Evolutionary conservation across 2,329 filamentous ascomycete species (phyloP), one percentile per base, ranked within the genome.

Genomic region (Colletotrichum chrysophilum): DNA sequence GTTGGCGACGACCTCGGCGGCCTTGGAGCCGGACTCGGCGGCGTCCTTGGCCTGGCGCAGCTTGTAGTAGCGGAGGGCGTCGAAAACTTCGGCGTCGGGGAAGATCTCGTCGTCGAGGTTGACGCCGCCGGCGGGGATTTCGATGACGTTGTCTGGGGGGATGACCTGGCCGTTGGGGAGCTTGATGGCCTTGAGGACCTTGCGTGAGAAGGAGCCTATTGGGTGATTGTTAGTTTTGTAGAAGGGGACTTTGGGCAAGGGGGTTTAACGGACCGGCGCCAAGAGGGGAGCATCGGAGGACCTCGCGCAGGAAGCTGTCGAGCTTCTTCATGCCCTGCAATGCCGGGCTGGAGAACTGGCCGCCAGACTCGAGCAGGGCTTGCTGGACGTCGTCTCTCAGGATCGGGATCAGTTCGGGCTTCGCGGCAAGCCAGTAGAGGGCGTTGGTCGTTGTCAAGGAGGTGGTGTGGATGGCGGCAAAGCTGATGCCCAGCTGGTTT

Each of bases 111-210:
- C 78, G 78, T 89, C 87, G 5, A 78, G 78, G 69, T 81, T 82
- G 74, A 86, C 76, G 38, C 83, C 84, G 24, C 81, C 81, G 16
- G 83, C 77, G 0, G 87, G 83, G 0, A 87, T 81, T 72, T 89
- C 84, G 30, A 89, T 82, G 21, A 83, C 82, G 6, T 85, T 84
- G 34, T 87, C 87, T 1, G 83, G 81, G 3, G 87, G 87, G 16
- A 89, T 84, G 56, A 85, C 84, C 64, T 90, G 88, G 24, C 90
- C 90, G 79, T 89, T 89, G 62, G 89, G 90, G 2, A 91, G 87
- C 8, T 85, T 86, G 77, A 91, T 84, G 12, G 86, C 82, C 77
- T 87, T 85, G 55, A 89, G 83, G 12, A 89, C 88, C 77, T 88
- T 89, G 78, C 89, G 88, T 48, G 80, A 79, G 81, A 91, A 91